Conservation (phyloP, 306 rosid genomes). For the Canavalia ensiformis region DNA sequence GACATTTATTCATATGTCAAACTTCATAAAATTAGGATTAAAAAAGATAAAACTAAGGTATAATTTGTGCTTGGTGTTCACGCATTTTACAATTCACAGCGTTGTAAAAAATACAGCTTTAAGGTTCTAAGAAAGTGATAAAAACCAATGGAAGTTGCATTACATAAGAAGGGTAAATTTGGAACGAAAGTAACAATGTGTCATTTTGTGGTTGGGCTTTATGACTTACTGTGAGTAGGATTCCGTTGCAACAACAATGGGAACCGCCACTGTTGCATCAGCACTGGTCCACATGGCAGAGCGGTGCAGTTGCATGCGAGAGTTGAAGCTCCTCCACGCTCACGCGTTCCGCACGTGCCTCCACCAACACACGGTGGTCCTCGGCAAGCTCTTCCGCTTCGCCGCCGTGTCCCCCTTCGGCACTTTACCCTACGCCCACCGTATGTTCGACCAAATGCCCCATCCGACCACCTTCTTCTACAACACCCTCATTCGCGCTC, state of each 20-base stretch:
- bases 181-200: too few species aligned
- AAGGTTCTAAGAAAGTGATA: too few species aligned
- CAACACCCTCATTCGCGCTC: constrained; percentile 68
- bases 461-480: constrained; percentile 66
- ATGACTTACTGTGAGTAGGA: background rate
- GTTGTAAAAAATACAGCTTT: too few species aligned
- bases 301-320: constrained; percentile 59
- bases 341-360: constrained; percentile 54
- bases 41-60: too few species aligned
- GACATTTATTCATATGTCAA: too few species aligned
- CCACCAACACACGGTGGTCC: constrained; percentile 56
- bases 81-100: too few species aligned
- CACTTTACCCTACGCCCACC: constrained; percentile 61
- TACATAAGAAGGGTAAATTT: too few species aligned
- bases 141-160: too few species aligned
- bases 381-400: constrained; percentile 75
- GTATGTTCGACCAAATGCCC: constrained; percentile 62
- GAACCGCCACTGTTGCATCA: constrained; percentile 46
- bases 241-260: constrained; percentile 27
- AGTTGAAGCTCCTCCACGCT: constrained; percentile 66
- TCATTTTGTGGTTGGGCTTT: background rate
- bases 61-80: too few species aligned
- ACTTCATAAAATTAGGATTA: too few species aligned
- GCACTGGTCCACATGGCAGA: constrained; percentile 57
- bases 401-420: constrained; percentile 66